Evolutionary conservation across 805 yeast species (phyloP), one percentile per base, ranked within the genome.

Genomic region (Candida xyloterini): DNA sequence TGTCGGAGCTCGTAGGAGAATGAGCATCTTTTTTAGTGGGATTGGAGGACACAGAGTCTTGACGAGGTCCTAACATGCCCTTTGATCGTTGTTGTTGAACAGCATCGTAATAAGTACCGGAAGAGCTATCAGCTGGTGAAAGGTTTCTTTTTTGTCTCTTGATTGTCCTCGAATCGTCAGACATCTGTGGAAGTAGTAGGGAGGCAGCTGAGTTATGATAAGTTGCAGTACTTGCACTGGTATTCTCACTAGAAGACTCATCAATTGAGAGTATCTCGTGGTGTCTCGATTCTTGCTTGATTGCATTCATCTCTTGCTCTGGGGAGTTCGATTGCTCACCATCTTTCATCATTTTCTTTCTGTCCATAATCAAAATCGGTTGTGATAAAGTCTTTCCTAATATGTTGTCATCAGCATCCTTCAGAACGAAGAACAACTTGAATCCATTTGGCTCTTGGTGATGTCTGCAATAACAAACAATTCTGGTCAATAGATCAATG

Each of bases 391-490:
- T 78, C 52, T 81, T 81, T 6, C 90, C 96, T 13, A 91, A 71
- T 4, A 88, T 71, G 16, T 71, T 68, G 15, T 81, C 84, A 7
- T 68, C 56, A 40, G 68, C 57, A 59, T 90, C 79, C 46, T 78
- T 81, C 35, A 91, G 56, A 3, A 84, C 76, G 46, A 86, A 78
- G 32, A 86, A 63, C 27, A 85, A 66, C 55, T 78, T 79, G 67
- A 90, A 91, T 1, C 99, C 99, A 28, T 74, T 74, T n/a, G 81
- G 68, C 47, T 90, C 96, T 49, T 80, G 79, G 63, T 93, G 99
- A 63, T 93, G 99, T 49, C 98, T 78, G 65, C 98, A 93, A 60
- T 93, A 91, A 63, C 99, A 91, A 8, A 91, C 91, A 29, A 93
- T 78, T 62, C 99, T 77, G 16, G 96, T 76, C 26, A 74, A 63